Evolutionary conservation across 306 rosid species (phyloP), one percentile per base, ranked within the genome.

Genomic region (Rosa persica): DNA sequence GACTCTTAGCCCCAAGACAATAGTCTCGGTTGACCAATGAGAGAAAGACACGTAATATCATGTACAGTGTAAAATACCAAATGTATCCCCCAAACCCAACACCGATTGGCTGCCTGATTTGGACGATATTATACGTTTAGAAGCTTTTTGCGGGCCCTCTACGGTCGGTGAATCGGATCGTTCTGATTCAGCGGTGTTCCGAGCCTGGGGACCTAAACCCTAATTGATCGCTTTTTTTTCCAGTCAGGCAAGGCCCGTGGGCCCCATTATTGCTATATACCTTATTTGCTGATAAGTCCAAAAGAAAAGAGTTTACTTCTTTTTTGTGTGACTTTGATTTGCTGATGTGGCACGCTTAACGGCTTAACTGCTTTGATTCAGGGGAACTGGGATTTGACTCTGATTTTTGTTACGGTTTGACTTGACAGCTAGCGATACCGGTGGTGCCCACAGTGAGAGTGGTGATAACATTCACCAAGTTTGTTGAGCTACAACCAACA

Each of bases 371-470:
- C 46, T 43, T 8, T 43, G 46, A 43, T 43, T 42, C 8, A 8
- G 46, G 46, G 2, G 46, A 30, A 30, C 36, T 16, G 1, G 20
- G 16, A 1, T 4, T 49, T 13, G 55, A 16, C 47, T 10, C 4
- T 23, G n/a, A 6, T 57, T 61, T 30, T 23, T 65, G 70, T 67
- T 40, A 11, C 0, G 12, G 68, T 77, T 23, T 73, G 67, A 20
- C 66, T 58, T 60, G 12, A 83, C 92, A 90, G 98, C 83, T 95
- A 74, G 98, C 97, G 8, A 95, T 95, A 17, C 97, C 98, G 25
- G 97, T 90, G 85, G 97, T 95, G 78, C 97, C 97, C 20, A 95
- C 98, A 0, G 98, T 94, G 84, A 92, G 95, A 71, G 98, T 94
- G 55, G 97, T 95, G 82, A 89, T 95, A 78, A 92, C 98, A 12